Evolutionary conservation across 179 eudicot genomes (phyloP), one percentile per base, ranked within the genome.

Genomic region (Drosera spatulata): DNA sequence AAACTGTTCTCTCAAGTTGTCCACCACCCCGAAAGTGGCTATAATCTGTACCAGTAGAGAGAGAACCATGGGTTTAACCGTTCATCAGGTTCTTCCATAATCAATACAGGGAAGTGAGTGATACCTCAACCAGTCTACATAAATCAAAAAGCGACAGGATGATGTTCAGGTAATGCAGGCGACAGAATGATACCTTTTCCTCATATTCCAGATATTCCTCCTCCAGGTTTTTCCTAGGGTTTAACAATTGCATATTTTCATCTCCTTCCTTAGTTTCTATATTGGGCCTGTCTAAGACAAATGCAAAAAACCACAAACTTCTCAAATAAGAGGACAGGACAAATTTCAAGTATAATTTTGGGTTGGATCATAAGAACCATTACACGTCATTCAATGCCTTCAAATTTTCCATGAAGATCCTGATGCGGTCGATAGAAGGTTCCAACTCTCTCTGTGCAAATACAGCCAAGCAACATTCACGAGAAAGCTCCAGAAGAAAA

Each of bases 1-100:
- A 67, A 85, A 82, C 72, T 85, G 97, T 77, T 87, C 99, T 78
- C 77, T 94, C 84, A 94, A 87, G 81, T 85, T 90, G 79, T 94
- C 97, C 73, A 90, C 97, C 14, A 94, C 95, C 65, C 99, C 90
- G 74, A 90, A 94, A 53, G 87, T 85, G 37, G 99, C 85, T 69
- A 90, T 82, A 54, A 90, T 85, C 99, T 94, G 88, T 60, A 75
- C 51, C 48, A 38, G 59, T 38, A 61, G 51, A 45, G 46, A 45
- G 46, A 49, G 15, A 44, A 53, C 11, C 40, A 33, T 55, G 22
- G 51, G 5, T 55, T 12, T 33, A 43, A 43, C 5, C 6, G 2
- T 43, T 7, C 45, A 43, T 43, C 45, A 7, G 2, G 5, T 43
- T 43, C 45, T 43, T 43, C 33, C 33, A 22, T 22, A 22, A 22